These are phyloP conservation scores for Boletus sp. DNA, from an alignment of 768 basidiomycete genomes.

Conservation along the genomic window DNA sequence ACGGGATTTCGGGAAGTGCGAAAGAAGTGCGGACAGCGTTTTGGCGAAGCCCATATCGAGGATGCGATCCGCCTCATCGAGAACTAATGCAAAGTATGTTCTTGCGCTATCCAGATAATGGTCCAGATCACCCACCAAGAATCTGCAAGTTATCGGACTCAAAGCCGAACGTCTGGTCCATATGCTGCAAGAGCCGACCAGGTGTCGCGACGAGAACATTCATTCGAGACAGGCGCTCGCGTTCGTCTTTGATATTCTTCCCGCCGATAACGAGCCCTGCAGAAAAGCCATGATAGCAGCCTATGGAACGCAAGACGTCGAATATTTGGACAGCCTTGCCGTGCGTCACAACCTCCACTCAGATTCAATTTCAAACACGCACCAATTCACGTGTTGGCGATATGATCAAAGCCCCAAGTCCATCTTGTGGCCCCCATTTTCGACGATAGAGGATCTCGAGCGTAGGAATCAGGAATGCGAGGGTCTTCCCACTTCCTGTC, in stretches of 20 bases:
- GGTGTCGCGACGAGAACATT: slow-evolving; percentile 99
- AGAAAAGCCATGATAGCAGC: slow-evolving; percentile 87
- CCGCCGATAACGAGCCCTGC: slow-evolving; percentile 96
- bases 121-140: slow-evolving; percentile 56
- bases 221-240: slow-evolving; percentile 86
- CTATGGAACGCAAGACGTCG: slow-evolving; percentile 91
- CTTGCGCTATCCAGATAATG: background rate
- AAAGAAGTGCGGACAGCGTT: slow-evolving; percentile 87
- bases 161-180: slow-evolving; percentile 97
- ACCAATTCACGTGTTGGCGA: slow-evolving; percentile 94
- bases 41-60: slow-evolving; percentile 95
- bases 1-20: slow-evolving; percentile 85
- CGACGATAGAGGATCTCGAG: slow-evolving; percentile 62
- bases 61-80: slow-evolving; percentile 96
- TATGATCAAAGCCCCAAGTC: slow-evolving; percentile 85
- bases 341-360: slow-evolving; percentile 2
- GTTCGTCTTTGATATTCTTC: slow-evolving; percentile 91
- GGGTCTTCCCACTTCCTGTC: slow-evolving; percentile 74
- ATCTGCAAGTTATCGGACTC: slow-evolving; percentile 89
- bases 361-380: slow-evolving; percentile 26
- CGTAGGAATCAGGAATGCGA: slow-evolving; percentile 68
- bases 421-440: slow-evolving; percentile 73
- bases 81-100: slow-evolving; percentile 47
- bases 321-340: slow-evolving; percentile 95
- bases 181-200: slow-evolving; percentile 91